phyloP scores from a whole-genome alignment of 1,139 yeast species.

The Candida tetrigidarum region DNA sequence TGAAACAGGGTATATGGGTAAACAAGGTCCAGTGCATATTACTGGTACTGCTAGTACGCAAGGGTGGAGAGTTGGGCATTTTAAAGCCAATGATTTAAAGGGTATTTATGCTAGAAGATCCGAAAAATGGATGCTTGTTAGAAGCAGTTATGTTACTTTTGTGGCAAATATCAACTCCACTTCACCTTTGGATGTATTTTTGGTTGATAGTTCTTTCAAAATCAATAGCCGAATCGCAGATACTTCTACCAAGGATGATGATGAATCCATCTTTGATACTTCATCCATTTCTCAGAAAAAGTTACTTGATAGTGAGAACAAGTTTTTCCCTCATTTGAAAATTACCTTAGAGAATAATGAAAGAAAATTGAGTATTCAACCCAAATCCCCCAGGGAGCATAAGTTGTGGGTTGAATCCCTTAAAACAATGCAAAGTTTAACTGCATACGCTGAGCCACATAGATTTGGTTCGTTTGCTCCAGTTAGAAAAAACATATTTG shows the following conservation, averaged over 20 bases:
- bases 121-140: constrained; percentile 87
- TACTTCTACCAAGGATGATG: constrained; percentile 43
- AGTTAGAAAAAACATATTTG: constrained; percentile 78
- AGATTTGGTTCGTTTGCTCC: constrained; percentile 95
- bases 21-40: constrained; percentile 83
- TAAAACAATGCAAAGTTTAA: constrained; percentile 64
- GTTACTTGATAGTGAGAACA: constrained; percentile 26
- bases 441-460: constrained; percentile 73
- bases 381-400: constrained; percentile 72
- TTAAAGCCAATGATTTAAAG: constrained; percentile 74
- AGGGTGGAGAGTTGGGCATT: constrained; percentile 97
- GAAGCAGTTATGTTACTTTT: constrained; percentile 83
- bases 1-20: constrained; percentile 82
- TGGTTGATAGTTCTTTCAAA: constrained; percentile 75
- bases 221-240: constrained; percentile 29
- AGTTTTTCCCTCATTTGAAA: constrained; percentile 48
- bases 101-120: constrained; percentile 91
- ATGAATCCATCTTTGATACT: constrained; percentile 53
- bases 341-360: constrained; percentile 81
- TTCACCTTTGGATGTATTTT: constrained; percentile 86
- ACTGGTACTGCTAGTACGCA: constrained; percentile 84
- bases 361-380: constrained; percentile 73
- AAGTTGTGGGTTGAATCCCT: constrained; percentile 80
- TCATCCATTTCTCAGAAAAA: constrained; percentile 33
- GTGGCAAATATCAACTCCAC: constrained; percentile 88